Evolutionary conservation across 805 yeast genomes (phyloP).

Genomic region (Metschnikowia picachoensis): DNA sequence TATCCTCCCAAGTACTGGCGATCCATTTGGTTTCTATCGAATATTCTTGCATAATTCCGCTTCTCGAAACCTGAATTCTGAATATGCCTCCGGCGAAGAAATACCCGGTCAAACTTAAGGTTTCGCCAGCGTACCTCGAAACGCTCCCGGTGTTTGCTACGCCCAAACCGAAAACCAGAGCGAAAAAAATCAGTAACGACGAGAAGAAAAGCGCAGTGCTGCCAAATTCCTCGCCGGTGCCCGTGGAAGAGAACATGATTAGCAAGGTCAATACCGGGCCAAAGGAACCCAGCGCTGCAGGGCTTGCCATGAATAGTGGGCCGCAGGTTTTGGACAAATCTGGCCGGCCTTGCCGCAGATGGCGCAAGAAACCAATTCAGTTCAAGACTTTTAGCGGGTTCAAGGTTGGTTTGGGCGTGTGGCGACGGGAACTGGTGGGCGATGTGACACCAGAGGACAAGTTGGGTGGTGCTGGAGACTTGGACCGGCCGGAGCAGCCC

Average conservation of each 20-base stretch:
- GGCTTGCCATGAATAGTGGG: slow-evolving; percentile 35
- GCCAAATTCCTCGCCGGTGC: slow-evolving; percentile 28
- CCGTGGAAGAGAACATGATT: slow-evolving; percentile 11
- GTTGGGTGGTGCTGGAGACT: background rate
- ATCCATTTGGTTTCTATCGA: no score
- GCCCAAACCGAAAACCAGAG: slow-evolving; percentile 25
- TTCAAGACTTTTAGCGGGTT: slow-evolving; percentile 44
- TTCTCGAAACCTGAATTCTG: no score
- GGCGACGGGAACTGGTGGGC: slow-evolving; percentile 8
- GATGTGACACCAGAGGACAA: background rate
- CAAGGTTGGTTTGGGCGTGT: slow-evolving; percentile 26
- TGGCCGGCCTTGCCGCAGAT: slow-evolving; percentile 31
- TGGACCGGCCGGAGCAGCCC: no score
- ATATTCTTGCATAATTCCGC: no score
- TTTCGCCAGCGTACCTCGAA: slow-evolving; percentile 27
- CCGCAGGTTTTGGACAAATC: slow-evolving; percentile 31
- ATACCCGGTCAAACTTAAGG: slow-evolving; percentile 30
- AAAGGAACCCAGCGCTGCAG: slow-evolving; percentile 40
- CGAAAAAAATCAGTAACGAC: slow-evolving; percentile 31
- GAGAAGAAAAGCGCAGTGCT: slow-evolving; percentile 20
- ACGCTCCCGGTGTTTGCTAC: slow-evolving; percentile 35
- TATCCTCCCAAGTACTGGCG: no score
- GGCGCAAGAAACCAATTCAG: slow-evolving; percentile 32
- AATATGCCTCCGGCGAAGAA: slow-evolving; percentile 36
- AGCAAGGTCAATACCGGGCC: slow-evolving; percentile 36